Percentiles rank a stretch among this genome's conserved stretches.
Evolutionary conservation across 768 basidiomycete genomes (phyloP).

Genomic region (Leccinellum rugosiceps): DNA sequence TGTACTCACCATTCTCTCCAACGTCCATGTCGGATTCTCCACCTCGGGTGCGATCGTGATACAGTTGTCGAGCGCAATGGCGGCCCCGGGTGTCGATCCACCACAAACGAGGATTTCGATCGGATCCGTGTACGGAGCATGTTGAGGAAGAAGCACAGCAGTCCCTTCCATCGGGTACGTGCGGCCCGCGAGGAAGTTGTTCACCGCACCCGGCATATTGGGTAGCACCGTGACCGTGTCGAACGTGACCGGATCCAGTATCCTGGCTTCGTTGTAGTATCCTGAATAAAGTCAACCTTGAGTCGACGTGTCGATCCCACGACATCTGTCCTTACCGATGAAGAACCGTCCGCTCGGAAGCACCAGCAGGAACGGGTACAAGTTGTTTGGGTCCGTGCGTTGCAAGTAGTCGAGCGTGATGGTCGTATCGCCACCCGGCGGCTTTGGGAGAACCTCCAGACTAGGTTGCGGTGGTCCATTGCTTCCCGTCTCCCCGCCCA

Average conservation of each 20-base stretch:
- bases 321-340: slow-evolving; percentile 48
- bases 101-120: slow-evolving; percentile 72
- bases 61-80: slow-evolving; percentile 62
- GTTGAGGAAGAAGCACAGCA: slow-evolving; percentile 64
- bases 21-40: slow-evolving; percentile 56
- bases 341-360: slow-evolving; percentile 70
- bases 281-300: slow-evolving; percentile 33
- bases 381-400: slow-evolving; percentile 75
- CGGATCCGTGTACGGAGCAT: slow-evolving; percentile 71
- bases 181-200: slow-evolving; percentile 67
- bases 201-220: slow-evolving; percentile 73
- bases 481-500: slow-evolving; percentile 73
- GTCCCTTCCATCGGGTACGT: slow-evolving; percentile 78
- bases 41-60: slow-evolving; percentile 66
- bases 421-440: slow-evolving; percentile 58
- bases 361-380: slow-evolving; percentile 75
- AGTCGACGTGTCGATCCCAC: not conserved
- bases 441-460: slow-evolving; percentile 68
- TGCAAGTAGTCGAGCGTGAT: slow-evolving; percentile 62
- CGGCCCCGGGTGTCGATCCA: slow-evolving; percentile 61
- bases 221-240: slow-evolving; percentile 57
- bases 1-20: slow-evolving; percentile 73
- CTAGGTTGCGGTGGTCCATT: slow-evolving; percentile 66
- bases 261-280: slow-evolving; percentile 80
- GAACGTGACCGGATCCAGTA: slow-evolving; percentile 66